Evolutionary conservation across 2,329 filamentous ascomycete species (phyloP).

Genomic region (Cladosporium sp.): DNA sequence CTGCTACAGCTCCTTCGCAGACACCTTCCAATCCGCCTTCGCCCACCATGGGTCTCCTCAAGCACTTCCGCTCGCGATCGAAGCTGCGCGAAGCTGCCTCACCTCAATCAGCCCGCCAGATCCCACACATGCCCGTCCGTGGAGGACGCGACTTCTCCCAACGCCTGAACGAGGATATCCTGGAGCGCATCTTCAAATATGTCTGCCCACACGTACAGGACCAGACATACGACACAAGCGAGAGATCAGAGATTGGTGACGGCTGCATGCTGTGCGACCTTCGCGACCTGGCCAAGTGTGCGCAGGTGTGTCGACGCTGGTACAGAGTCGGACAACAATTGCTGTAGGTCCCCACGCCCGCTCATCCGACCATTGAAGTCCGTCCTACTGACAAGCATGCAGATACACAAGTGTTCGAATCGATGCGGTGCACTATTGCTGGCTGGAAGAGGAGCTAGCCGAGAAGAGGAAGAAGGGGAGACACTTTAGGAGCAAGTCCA

Average conservation of each 20-base stretch:
- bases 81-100: slow-evolving; percentile 25
- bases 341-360: slow-evolving; percentile 47
- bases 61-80: slow-evolving; percentile 44
- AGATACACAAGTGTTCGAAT: slow-evolving; percentile 72
- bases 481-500: slow-evolving; percentile 55
- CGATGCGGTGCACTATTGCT: slow-evolving; percentile 91
- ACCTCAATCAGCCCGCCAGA: slow-evolving; percentile 11
- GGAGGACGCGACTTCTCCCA: slow-evolving; percentile 27
- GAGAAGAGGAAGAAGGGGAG: slow-evolving; percentile 64
- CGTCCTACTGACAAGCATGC: neutral
- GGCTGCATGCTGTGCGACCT: slow-evolving; percentile 92
- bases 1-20: neutral
- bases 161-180: slow-evolving; percentile 61
- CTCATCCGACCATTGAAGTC: too few species aligned
- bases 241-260: slow-evolving; percentile 72
- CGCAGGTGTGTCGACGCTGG: slow-evolving; percentile 72
- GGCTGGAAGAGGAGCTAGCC: slow-evolving; percentile 74
- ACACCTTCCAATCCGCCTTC: neutral
- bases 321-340: slow-evolving; percentile 51
- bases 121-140: slow-evolving; percentile 10
- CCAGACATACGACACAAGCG: slow-evolving; percentile 73
- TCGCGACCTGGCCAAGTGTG: slow-evolving; percentile 78
- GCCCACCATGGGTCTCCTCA: slow-evolving; percentile 45
- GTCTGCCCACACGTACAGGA: slow-evolving; percentile 82
- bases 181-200: slow-evolving; percentile 72